Base-by-base conservation (phyloP, 2,329 filamentous ascomycete species). In the Colletotrichum sp. region DNA sequence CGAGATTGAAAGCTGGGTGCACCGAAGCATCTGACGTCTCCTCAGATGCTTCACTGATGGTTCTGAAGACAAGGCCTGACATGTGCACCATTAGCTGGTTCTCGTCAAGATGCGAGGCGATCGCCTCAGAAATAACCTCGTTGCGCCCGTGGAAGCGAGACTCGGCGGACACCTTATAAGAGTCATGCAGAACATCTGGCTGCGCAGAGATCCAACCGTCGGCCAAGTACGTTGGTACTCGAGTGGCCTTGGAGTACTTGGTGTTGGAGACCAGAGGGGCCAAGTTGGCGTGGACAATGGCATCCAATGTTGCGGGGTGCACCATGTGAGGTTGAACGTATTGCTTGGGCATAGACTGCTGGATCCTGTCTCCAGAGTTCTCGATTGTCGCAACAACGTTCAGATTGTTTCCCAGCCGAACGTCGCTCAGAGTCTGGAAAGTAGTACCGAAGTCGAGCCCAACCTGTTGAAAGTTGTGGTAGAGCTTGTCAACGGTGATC, bases 261-360 rank as follows among this genome's bases (percentile, higher is more conserved):
- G 69, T 21, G 36, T 49, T 63, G n/a, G 57, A 59, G 21, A 60
- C 67, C 4, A 78, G 26, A 3, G 71, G 55, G 8, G 82, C 75
- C 8, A 78, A 36, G n/a, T 73, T 62, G 66, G 71, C 75, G 39
- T 86, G 85, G 7, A 86, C 81, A 1, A 85, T 65, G 18, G 81
- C 78, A 63, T 86, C 85, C 4, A 86, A 75, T 0, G 84, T 80
- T 18, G 81, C 79, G 3, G 85, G 85, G 69, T 86, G 85, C 3
- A 86, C 82, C 8, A 85, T 55, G 77, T 84, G 81, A 26, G 79
- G 79, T 32, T 80, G 77, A 21, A 80, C 39, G 63, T 81, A 76
- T 7, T 79, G 64, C 16, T 72, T 52, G 18, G 80, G 80, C 80
- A 82, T 81, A 21, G 7, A 52, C 36, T 63, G 52, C 66, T 67